Base-by-base conservation (phyloP, 345 rosid genomes). In the Heritiera littoralis region DNA sequence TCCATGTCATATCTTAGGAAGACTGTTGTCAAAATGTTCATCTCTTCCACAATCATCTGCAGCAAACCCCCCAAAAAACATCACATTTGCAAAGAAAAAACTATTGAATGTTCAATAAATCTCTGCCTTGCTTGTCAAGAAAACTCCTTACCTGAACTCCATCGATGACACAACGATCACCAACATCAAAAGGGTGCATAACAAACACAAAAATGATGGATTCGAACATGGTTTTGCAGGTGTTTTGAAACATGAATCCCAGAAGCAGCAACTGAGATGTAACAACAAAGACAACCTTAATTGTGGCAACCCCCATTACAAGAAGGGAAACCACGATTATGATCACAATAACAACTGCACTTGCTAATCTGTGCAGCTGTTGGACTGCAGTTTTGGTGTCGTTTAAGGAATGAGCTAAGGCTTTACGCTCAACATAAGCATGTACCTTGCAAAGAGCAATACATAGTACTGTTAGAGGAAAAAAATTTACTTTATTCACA, bases 41-140 rank as follows among this genome's bases (percentile, higher is more conserved):
- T 93, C 84, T 93, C 94, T 86, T 93, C 98, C 51, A 93, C 97
- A 45, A 90, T 82, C 97, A 93, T 82, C 97, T 92, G 88, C 58
- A 23, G 6, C 38, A 69, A 43, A 48, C 8, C 12, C 7, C 43
- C 6, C 28, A 23, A 1, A 59, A 20, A 8, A 40, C 43, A 40
- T 3, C 28, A 0, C 28, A 23, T 23, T 23, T 23, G 28, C 28
- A 23, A 23, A 23, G 28, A 23, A 23, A 23, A 23, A 23, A 23
- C 28, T 23, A 12, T 3, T 52, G 4, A 6, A 55, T 7, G n/a
- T 18, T 11, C 20, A 12, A 20, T 68, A n/a, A 3, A 69, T 46
- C n/a, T 23, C 15, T 45, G 40, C 40, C n/a, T 46, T 46, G 73
- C 13, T 46, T 13, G 38, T 70, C 17, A 48, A 70, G 58, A 7